These are phyloP conservation scores for Podila epicladia DNA, from an alignment of 192 early-diverging fungal genomes.

Conservation along the genomic window DNA sequence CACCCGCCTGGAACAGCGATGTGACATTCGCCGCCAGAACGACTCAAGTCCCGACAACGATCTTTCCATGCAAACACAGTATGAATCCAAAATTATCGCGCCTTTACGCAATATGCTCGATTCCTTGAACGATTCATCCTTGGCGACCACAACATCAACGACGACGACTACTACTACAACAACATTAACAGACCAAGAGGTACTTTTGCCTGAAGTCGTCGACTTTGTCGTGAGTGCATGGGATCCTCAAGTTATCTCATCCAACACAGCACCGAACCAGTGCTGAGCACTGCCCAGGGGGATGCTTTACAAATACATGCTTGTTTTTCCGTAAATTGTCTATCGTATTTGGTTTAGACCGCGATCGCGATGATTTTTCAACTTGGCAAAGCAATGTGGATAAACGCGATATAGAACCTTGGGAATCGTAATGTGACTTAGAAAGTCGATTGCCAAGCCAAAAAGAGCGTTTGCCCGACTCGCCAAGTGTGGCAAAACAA, in stretches of 20 bases:
- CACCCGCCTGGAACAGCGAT: background rate
- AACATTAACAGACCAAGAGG: background rate
- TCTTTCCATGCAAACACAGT: background rate
- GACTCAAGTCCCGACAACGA: background rate
- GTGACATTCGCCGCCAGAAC: background rate
- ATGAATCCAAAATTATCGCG: background rate
- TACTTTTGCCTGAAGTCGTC: conserved; percentile 14
- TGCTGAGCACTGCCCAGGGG: too few species aligned
- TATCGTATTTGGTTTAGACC: too few species aligned
- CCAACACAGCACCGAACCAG: background rate
- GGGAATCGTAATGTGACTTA: too few species aligned
- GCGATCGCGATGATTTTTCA: too few species aligned
- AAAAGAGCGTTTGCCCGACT: too few species aligned
- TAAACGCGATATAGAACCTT: too few species aligned
- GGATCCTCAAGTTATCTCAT: conserved; percentile 24
- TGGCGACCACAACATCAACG: too few species aligned
- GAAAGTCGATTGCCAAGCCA: too few species aligned
- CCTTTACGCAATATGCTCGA: background rate
- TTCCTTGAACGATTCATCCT: background rate
- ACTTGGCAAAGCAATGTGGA: too few species aligned
- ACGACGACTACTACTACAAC: background rate
- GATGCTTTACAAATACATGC: too few species aligned
- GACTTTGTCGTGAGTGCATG: conserved; percentile 25
- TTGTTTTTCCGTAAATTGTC: too few species aligned
- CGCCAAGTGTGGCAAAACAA: too few species aligned